Conservation (phyloP, 805 yeast species). For the Kurtzmaniella fragi region DNA sequence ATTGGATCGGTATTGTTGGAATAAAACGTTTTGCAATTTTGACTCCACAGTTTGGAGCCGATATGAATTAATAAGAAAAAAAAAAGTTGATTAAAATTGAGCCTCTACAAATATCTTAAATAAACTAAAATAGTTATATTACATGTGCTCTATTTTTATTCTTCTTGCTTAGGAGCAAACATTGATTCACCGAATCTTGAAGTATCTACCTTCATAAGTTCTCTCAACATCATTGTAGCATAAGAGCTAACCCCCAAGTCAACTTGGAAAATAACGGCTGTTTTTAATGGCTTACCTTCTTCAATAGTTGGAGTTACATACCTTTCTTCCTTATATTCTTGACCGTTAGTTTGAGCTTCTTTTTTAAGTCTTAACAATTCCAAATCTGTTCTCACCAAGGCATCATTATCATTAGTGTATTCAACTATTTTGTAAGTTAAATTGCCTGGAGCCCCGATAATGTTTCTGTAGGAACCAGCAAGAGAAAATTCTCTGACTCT, state of each 20-base stretch:
- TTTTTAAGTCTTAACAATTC: slow-evolving; percentile 32
- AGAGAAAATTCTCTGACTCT: slow-evolving; percentile 84
- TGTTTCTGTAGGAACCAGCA: slow-evolving; percentile 81
- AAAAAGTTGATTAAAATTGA: no score
- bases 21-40: no score
- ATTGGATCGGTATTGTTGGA: no score
- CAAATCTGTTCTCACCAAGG: slow-evolving; percentile 75
- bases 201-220: slow-evolving; percentile 76
- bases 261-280: slow-evolving; percentile 72
- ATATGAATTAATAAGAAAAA: no score
- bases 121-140: no score
- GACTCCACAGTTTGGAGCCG: no score
- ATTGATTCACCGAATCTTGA: slow-evolving; percentile 25
- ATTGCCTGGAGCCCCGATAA: slow-evolving; percentile 61
- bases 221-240: slow-evolving; percentile 97
- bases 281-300: slow-evolving; percentile 37
- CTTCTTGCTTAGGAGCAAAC: no score
- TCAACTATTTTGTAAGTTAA: slow-evolving; percentile 58
- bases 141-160: no score
- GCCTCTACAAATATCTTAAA: no score
- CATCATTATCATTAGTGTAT: slow-evolving; percentile 62
- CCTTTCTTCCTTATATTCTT: slow-evolving; percentile 11
- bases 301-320: slow-evolving; percentile 21
- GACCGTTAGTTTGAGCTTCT: slow-evolving; percentile 12
- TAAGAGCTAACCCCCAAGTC: slow-evolving; percentile 82